A percentile compares a stretch with the other conserved stretches of the same genome.
phyloP scores from a whole-genome alignment of 2,329 filamentous ascomycete genomes.

The Chrysoporthe austroafricana region DNA sequence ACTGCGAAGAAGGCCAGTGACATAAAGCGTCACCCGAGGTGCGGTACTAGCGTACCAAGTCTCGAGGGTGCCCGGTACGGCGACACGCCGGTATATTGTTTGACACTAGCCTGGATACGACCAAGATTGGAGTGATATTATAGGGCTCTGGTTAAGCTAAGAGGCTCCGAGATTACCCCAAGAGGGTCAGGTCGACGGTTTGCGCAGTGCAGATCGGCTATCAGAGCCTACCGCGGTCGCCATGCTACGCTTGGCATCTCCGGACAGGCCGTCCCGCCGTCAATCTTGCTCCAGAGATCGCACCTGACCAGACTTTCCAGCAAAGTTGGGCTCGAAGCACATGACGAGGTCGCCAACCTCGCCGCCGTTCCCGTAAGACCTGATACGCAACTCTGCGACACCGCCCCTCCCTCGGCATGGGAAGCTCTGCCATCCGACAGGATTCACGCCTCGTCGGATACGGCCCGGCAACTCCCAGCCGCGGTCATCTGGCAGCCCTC shows the following conservation, averaged over 20 bases:
- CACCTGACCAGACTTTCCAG: neutral
- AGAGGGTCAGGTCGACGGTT: neutral
- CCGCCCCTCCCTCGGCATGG: neutral
- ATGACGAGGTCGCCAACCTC: neutral
- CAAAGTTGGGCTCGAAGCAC: neutral
- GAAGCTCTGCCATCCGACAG: neutral
- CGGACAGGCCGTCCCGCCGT: neutral
- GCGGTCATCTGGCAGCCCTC: neutral
- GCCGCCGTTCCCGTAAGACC: neutral
- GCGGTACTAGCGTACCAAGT: too few species aligned
- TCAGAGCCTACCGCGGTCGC: neutral
- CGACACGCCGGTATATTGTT: neutral
- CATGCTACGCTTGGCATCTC: neutral
- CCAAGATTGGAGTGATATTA: neutral
- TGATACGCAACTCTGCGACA: neutral
- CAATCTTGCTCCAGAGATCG: neutral
- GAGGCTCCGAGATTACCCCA: neutral
- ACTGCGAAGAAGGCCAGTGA: neutral
- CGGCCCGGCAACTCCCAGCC: neutral
- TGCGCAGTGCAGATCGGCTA: neutral
- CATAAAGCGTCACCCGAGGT: neutral
- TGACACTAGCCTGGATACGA: neutral
- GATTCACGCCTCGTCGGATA: neutral
- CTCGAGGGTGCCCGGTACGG: neutral
- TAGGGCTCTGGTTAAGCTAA: neutral